Evolutionary conservation across 225 moss, liverwort and hornwort genomes (phyloP), one percentile per base, ranked within the genome.

Genomic region (Asterella californica): DNA sequence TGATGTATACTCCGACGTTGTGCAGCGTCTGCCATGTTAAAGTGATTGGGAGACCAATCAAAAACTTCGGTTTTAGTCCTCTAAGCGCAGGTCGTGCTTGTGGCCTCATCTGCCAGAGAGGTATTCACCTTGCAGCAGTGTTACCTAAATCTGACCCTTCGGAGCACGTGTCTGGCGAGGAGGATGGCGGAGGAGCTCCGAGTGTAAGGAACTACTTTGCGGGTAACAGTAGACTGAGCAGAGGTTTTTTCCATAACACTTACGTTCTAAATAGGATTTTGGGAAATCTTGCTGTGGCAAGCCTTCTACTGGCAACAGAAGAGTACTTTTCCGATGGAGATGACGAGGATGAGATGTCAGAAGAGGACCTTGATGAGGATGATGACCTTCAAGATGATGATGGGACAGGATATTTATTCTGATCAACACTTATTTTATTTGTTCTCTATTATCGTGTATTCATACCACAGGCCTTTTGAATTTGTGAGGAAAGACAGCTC

Each of bases 1-100:
- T 46, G 27, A 32, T 55, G 10, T 74, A 50, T 74, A 49, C 29
- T 30, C 60, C 64, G 30, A 48, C 64, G 30, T 21, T 64, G 45
- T 64, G 64, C 69, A 79, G 79, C 52, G 62, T 82, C 12, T 82
- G 82, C 45, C 71, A 82, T 38, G 78, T 82, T 15, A 45, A 70
- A 50, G 82, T 82, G 14, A 15, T 78, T 11, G 82, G 82, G 36
- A 77, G 54, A 46, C 81, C 81, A 12, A 46, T 81, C 59, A 55
- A 32, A 62, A 81, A 81, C 29, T 81, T 74, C 37, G 81, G 73
- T 2, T 81, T 81, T 46, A 75, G 64, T 33, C 61, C 61, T 32
- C 62, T 48, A 30, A 64, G 64, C 30, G 47, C 59, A 21, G 60
- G 61, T 62, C 47, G 48, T 50, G 62, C 62, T 46, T 63, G 73